These are phyloP conservation scores for Porogramme epimiltina DNA, from an alignment of 1,284 basidiomycete genomes.

Conservation along the genomic window DNA sequence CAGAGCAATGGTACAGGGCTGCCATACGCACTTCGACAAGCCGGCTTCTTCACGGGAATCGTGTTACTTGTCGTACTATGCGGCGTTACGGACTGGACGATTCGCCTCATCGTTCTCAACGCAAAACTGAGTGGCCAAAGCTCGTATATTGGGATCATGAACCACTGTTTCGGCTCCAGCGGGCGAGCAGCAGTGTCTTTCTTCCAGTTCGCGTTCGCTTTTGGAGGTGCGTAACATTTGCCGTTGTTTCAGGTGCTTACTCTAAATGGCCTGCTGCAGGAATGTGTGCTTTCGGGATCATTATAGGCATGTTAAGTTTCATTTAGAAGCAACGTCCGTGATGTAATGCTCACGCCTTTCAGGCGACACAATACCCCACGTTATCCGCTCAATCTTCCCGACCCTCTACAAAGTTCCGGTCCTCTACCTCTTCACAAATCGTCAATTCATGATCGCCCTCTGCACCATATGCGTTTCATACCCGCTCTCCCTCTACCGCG, in stretches of 20 bases:
- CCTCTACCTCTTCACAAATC: slow-evolving; percentile 78
- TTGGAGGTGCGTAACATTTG: slow-evolving; percentile 67
- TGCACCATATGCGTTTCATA: slow-evolving; percentile 90
- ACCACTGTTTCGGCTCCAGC: slow-evolving; percentile 88
- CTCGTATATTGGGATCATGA: slow-evolving; percentile 97
- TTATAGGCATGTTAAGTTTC: slow-evolving; percentile 56
- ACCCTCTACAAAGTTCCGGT: slow-evolving; percentile 69
- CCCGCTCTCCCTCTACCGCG: slow-evolving; percentile 93
- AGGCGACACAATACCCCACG: slow-evolving; percentile 96
- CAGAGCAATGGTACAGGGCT: slow-evolving; percentile 52
- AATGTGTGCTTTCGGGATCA: slow-evolving; percentile 96
- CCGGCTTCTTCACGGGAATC: slow-evolving; percentile 89
- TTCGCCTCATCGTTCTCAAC: slow-evolving; percentile 92
- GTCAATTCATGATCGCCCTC: slow-evolving; percentile 86
- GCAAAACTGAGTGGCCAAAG: slow-evolving; percentile 92
- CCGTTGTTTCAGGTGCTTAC: slow-evolving; percentile 1
- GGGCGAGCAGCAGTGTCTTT: slow-evolving; percentile 93
- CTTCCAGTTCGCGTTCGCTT: slow-evolving; percentile 98
- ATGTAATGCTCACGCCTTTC: slow-evolving; percentile 28
- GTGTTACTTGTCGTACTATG: slow-evolving; percentile 82
- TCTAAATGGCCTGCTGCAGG: slow-evolving; percentile 45
- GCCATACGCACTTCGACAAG: slow-evolving; percentile 91
- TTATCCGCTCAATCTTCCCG: slow-evolving; percentile 88
- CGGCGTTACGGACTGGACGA: slow-evolving; percentile 95
- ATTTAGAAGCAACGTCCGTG: slow-evolving; percentile 48